Percentiles rank a stretch among this genome's conserved stretches.
Conservation (phyloP, 2,329 filamentous ascomycete species). For the Thermoascus crustaceus region DNA sequence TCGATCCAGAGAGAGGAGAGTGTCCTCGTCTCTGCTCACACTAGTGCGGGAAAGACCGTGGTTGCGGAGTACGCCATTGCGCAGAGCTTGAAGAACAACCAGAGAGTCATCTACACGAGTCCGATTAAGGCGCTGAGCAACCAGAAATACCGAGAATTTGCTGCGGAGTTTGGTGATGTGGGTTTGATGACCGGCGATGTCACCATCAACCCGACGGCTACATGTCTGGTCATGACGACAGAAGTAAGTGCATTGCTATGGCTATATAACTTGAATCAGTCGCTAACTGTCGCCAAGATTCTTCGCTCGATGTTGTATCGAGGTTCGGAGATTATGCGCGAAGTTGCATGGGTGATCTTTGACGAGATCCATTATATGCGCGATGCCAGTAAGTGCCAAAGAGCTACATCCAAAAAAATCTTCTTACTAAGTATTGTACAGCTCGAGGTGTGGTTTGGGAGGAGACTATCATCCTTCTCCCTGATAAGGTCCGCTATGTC, state of each 20-base stretch:
- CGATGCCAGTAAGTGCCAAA: slow-evolving; percentile 55
- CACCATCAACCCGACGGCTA: slow-evolving; percentile 97
- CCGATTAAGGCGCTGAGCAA: slow-evolving; percentile 98
- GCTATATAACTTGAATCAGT: slow-evolving; percentile 2
- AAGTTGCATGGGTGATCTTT: slow-evolving; percentile 97
- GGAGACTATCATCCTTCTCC: slow-evolving; percentile 94
- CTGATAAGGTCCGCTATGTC: slow-evolving; percentile 97
- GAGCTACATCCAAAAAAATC: not conserved
- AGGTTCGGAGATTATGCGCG: slow-evolving; percentile 98
- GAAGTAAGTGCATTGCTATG: slow-evolving; percentile 43
- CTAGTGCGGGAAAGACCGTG: slow-evolving; percentile 94
- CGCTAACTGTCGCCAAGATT: slow-evolving; percentile 59
- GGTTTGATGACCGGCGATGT: slow-evolving; percentile 98
- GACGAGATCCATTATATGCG: slow-evolving; percentile 99
- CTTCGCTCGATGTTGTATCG: slow-evolving; percentile 95
- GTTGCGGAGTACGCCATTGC: slow-evolving; percentile 98
- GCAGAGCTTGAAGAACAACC: slow-evolving; percentile 92
- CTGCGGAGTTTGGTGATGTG: slow-evolving; percentile 90
- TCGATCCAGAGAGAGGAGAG: slow-evolving; percentile 96
- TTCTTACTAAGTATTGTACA: slow-evolving; percentile 17
- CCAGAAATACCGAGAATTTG: slow-evolving; percentile 96
- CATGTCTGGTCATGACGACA: slow-evolving; percentile 97
- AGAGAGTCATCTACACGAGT: slow-evolving; percentile 97
- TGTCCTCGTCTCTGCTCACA: slow-evolving; percentile 93
- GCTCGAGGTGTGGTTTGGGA: slow-evolving; percentile 96